Conservation (phyloP, 2,329 filamentous ascomycete genomes). For the Nothopassalora personata region DNA sequence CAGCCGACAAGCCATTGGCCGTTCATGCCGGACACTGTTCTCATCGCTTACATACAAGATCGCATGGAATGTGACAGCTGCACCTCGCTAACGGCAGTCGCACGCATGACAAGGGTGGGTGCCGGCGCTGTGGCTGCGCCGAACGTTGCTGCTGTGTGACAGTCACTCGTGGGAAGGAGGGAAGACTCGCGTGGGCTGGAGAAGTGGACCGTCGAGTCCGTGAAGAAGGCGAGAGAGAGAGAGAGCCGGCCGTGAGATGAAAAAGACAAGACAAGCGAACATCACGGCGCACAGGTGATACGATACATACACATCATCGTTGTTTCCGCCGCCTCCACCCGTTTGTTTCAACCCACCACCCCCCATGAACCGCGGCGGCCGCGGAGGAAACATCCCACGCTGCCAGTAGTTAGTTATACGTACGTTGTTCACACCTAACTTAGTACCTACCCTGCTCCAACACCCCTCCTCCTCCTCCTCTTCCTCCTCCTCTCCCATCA, state of each 20-base stretch:
- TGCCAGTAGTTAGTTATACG: background rate
- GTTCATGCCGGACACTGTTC: background rate
- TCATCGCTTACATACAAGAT: background rate
- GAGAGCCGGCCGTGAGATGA: no score
- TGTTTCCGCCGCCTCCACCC: no score
- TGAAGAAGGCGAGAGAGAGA: background rate
- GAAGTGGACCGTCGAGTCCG: background rate
- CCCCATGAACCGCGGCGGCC: no score
- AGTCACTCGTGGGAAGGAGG: no score
- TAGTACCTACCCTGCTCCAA: background rate
- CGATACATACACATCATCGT: no score
- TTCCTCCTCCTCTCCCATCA: background rate
- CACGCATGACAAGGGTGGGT: background rate
- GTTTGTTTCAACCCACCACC: no score
- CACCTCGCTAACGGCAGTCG: background rate
- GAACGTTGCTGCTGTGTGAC: no score
- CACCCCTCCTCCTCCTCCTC: background rate
- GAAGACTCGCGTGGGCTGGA: no score
- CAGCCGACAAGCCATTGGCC: background rate
- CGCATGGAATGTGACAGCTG: conserved; percentile 6
- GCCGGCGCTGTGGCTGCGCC: background rate
- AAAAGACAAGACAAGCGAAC: no score
- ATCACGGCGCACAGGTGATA: no score
- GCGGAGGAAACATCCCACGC: background rate
- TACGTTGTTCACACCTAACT: background rate